Percentiles rank a stretch among this genome's conserved stretches.
Evolutionary conservation across 148 eudicot species (phyloP).

Genomic region (Amaranthus palmeri): DNA sequence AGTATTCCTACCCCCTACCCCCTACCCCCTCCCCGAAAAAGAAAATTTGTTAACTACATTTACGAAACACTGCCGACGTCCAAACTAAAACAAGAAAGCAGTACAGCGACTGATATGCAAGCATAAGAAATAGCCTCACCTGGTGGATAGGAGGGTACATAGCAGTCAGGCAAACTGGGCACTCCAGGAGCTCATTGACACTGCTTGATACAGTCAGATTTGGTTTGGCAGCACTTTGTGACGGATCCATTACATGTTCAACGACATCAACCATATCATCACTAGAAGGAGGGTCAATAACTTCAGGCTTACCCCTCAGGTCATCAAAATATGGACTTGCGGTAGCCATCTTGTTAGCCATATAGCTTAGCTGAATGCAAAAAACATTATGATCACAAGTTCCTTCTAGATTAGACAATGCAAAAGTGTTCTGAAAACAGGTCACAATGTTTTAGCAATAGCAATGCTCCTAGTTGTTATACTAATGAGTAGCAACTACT

Average conservation of each 20-base stretch:
- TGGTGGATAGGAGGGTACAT: slow-evolving; percentile 98
- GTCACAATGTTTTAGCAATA: neutral
- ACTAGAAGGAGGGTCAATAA: slow-evolving; percentile 62
- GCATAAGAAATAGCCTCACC: slow-evolving; percentile 37
- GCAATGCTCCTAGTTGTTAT: neutral
- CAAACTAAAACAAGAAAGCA: neutral
- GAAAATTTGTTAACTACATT: neutral
- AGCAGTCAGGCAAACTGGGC: slow-evolving; percentile 93
- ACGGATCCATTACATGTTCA: slow-evolving; percentile 59
- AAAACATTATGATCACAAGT: slow-evolving; percentile 6
- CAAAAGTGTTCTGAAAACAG: neutral
- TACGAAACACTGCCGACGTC: neutral
- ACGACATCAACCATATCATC: slow-evolving; percentile 59
- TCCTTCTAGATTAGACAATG: neutral
- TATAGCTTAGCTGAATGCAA: slow-evolving; percentile 6
- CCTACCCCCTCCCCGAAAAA: too few relatives aligned
- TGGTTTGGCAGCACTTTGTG: slow-evolving; percentile 55
- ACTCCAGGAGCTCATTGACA: slow-evolving; percentile 81
- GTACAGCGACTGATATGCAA: neutral
- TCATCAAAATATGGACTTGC: slow-evolving; percentile 73
- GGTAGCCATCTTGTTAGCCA: slow-evolving; percentile 47
- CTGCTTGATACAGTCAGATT: slow-evolving; percentile 59
- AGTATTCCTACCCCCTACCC: neutral
- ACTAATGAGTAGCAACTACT: neutral
- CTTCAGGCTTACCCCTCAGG: slow-evolving; percentile 62